A percentile compares a stretch with the other conserved stretches of the same genome.
Conservation (phyloP, 768 basidiomycete species). For the Podaxis sp. region DNA sequence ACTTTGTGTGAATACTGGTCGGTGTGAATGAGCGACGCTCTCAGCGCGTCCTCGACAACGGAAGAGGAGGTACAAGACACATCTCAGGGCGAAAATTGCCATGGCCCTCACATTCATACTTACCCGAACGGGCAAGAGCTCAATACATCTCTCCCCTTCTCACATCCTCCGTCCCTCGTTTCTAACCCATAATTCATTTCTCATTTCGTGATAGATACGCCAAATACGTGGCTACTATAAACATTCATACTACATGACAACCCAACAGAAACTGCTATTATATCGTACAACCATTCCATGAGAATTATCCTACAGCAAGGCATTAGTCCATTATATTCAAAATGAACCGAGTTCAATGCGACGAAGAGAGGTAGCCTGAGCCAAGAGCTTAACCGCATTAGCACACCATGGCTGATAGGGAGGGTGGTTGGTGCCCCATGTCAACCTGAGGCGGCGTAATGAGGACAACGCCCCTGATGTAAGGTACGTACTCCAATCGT, state of each 20-base stretch:
- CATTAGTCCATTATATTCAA: not conserved
- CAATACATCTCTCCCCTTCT: not conserved
- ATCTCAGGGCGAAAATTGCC: constrained; percentile 16
- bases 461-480: constrained; percentile 31
- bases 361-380: constrained; percentile 16
- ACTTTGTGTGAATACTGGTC: not conserved
- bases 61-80: constrained; percentile 5
- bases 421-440: constrained; percentile 39
- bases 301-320: not conserved
- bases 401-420: constrained; percentile 39
- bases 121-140: constrained; percentile 11
- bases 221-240: not conserved
- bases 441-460: constrained; percentile 35
- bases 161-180: constrained; percentile 1
- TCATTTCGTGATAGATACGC: not conserved
- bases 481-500: constrained; percentile 45
- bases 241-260: not conserved
- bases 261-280: not conserved
- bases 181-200: not conserved
- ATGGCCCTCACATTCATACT: not conserved
- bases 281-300: not conserved
- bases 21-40: constrained; percentile 1
- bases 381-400: constrained; percentile 18
- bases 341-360: not conserved
- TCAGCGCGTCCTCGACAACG: constrained; percentile 8